Evolutionary conservation across 2,329 filamentous ascomycete species (phyloP), one percentile per base, ranked within the genome.

Genomic region (Trichoderma sp.): DNA sequence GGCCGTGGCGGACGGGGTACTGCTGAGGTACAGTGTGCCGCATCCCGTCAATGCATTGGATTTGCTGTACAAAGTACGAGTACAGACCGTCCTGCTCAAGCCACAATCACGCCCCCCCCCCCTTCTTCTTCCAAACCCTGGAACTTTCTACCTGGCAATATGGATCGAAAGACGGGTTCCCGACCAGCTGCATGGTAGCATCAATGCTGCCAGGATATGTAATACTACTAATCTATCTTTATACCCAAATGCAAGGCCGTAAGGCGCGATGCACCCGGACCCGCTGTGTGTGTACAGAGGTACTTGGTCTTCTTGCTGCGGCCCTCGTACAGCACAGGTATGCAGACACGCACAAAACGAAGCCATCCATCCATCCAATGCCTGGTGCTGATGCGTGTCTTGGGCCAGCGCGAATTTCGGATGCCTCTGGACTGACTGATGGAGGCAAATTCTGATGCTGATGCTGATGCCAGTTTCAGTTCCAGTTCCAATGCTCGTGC

Each of bases 191-290:
- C 58, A 69, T 53, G 28, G 24, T 53, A 62, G 39, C 36, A 62
- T 43, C 39, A 64, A 51, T 64, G 28, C 63, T 43, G 65, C 34
- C 34, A 67, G 53, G 53, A 47, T 58, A 28, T 21, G n/a, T 32
- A 32, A 39, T 28, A 28, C 65, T 51, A 28, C 34, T 26, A 36
- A 61, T 61, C 56, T 60, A 60, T 62, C 63, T 68, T 67, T 58
- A 53, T 71, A 71, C 70, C 70, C 53, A 71, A 71, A 39, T 63
- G 70, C 70, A 68, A n/a, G 61, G 69, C 43, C 47, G 43, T 47
- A 51, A 64, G 68, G 60, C 68, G 28, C 32, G 39, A 57, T 53
- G 30, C 58, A 53, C 57, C 21, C 26, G 67, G 47, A 34, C 67
- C 57, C 36, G 21, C 34, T 43, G 39, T 28, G 21, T 34, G 64